These are phyloP conservation scores for Erodium moschatum DNA, from an alignment of 441 rosid genomes.

Conservation along the genomic window DNA sequence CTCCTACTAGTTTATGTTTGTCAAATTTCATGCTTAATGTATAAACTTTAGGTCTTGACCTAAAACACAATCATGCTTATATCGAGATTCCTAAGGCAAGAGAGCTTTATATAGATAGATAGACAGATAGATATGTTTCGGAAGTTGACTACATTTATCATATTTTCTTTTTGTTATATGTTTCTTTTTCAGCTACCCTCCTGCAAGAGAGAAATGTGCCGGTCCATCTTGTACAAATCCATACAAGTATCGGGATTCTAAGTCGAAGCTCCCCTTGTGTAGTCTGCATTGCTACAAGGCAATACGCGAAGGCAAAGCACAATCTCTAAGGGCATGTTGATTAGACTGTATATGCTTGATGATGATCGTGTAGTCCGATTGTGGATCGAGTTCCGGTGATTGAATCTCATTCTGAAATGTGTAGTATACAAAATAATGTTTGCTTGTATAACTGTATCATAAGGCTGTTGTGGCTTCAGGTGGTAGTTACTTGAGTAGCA, in stretches of 20 bases:
- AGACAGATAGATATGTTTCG: too few species aligned
- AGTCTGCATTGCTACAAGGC: conserved; percentile 87
- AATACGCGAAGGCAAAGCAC: conserved; percentile 33
- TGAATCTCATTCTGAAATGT: too few species aligned
- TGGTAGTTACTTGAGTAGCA: too few species aligned
- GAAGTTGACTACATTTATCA: too few species aligned
- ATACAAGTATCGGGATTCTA: conserved; percentile 72
- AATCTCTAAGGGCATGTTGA: not conserved
- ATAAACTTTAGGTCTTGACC: not conserved
- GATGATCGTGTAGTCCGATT: too few species aligned
- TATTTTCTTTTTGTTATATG: not conserved
- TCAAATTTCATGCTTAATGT: not conserved
- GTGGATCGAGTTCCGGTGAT: too few species aligned
- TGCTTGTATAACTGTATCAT: too few species aligned
- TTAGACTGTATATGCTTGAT: too few species aligned
- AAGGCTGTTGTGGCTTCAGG: too few species aligned
- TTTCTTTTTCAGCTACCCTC: conserved; percentile 50
- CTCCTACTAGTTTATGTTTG: not conserved
- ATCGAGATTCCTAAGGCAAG: not conserved
- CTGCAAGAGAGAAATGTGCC: conserved; percentile 76
- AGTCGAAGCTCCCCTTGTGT: conserved; percentile 78
- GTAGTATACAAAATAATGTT: too few species aligned
- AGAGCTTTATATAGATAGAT: not conserved
- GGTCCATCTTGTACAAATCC: conserved; percentile 72
- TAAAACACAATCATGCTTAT: not conserved